phyloP scores from a whole-genome alignment of 176 grass and related monocot species.

The Chrysopogon serrulatus region DNA sequence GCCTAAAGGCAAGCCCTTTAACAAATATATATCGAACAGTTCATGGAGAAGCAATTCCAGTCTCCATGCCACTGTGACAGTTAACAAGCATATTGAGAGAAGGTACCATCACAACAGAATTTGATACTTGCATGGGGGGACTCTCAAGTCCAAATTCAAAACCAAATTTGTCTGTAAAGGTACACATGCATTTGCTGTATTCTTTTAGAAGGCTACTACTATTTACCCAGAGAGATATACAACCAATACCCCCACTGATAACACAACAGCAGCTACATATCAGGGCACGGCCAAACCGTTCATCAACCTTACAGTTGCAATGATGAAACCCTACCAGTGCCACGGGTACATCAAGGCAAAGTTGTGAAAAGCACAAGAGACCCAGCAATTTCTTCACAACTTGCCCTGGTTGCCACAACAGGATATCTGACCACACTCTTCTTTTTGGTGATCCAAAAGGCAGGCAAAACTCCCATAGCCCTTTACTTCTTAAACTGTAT shows the following conservation, averaged over 20 bases:
- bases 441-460: not conserved
- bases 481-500: not conserved
- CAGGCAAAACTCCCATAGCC: not conserved
- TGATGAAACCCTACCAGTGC: not conserved
- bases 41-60: not conserved
- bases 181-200: constrained; percentile 5
- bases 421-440: not conserved
- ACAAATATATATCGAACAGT: not conserved
- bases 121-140: not conserved
- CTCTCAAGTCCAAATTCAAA: not conserved
- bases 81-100: not conserved
- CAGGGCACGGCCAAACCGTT: constrained; percentile 1
- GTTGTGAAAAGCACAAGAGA: not conserved
- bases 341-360: not conserved
- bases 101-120: not conserved
- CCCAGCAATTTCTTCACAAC: not conserved
- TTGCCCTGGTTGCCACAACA: not conserved
- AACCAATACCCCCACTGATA: not conserved
- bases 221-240: constrained; percentile 19
- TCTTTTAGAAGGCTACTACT: not conserved
- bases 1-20: not conserved
- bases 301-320: not conserved
- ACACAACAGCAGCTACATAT: constrained; percentile 7
- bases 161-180: not conserved
- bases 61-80: not conserved